Base-by-base conservation (phyloP, 768 basidiomycete genomes). In the Suillus brevipes region DNA sequence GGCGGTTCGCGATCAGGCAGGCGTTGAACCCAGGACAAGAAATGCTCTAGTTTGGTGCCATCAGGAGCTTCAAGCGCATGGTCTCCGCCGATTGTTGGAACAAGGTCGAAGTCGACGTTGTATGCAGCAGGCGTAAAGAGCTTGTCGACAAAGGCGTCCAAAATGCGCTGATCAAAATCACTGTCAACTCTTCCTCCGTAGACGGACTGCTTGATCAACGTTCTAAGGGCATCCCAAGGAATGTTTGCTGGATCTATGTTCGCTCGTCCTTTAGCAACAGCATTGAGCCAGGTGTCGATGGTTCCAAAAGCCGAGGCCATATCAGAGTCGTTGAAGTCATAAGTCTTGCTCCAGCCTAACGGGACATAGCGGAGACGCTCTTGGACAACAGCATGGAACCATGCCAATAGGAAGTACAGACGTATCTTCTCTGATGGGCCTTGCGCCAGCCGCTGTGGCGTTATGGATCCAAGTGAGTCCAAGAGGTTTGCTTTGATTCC, bases 271-370 rank as follows among this genome's bases (percentile, higher is more conserved):
- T 94, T 92, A 6, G 96, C 90, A 59, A 91, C 83, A 0, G 84
- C 74, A 60, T 83, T 84, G 60, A 99, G 82, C 95, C 97, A 99
- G 1, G 88, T 83, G 73, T 98, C 96, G 74, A 99, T 97, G 20
- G 94, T 96, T 49, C 84, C 85, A 72, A 94, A 91, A 1, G 96
- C 96, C 13, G 97, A 91, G 18, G 91, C 87, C 86, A 97, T 92
- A 74, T 99, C 97, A 6, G 97, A 97, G 75, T 99, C 96, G 77
- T 99, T 99, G 87, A 99, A 99, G 76, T 99, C 97, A 78, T 99
- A 99, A 0, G 84, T 84, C 79, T 97, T 94, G 75, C 91, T 96
- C 95, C 97, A 99, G 0, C 97, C 97, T 18, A 99, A 81, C 7
- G 97, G 97, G 10, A 90, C 92, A 75, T 98, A 99, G 49, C 97